Conservation (phyloP, 2,329 filamentous ascomycete species). For the Dryadomyces sulphureus region DNA sequence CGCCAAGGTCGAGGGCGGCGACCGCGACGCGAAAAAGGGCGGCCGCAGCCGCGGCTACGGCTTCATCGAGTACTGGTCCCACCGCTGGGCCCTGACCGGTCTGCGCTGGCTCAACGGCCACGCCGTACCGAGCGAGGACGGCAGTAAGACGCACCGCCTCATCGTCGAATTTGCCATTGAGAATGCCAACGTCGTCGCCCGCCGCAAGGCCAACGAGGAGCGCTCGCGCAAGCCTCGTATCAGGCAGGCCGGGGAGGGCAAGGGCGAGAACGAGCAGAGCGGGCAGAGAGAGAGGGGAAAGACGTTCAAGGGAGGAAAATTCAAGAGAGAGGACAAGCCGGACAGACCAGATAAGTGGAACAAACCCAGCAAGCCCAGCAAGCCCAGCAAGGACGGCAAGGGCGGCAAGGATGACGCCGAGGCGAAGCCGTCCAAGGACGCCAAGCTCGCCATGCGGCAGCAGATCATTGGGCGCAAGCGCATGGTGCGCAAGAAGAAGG, state of each 20-base stretch:
- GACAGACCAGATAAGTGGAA: background rate
- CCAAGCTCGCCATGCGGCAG: slow-evolving; percentile 36
- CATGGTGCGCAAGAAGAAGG: slow-evolving; percentile 58
- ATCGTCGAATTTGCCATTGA: slow-evolving; percentile 98
- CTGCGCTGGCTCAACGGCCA: slow-evolving; percentile 84
- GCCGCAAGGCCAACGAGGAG: slow-evolving; percentile 51
- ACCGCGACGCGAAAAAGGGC: background rate
- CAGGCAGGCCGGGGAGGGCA: slow-evolving; percentile 17
- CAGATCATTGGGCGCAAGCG: slow-evolving; percentile 79
- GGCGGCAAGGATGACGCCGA: slow-evolving; percentile 4
- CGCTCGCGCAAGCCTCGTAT: slow-evolving; percentile 16
- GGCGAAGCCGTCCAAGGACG: slow-evolving; percentile 14
- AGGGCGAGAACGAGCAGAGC: slow-evolving; percentile 12
- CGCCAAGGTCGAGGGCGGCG: slow-evolving; percentile 55
- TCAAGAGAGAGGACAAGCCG: background rate
- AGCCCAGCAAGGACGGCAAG: slow-evolving; percentile 2
- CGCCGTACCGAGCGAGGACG: slow-evolving; percentile 40
- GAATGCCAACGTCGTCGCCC: slow-evolving; percentile 86
- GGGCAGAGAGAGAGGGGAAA: slow-evolving; percentile 28
- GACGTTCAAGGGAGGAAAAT: background rate
- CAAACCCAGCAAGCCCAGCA: slow-evolving; percentile 8
- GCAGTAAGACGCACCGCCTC: slow-evolving; percentile 65
- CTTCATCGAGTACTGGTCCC: slow-evolving; percentile 91
- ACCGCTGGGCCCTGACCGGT: slow-evolving; percentile 89
- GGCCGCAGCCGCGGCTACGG: slow-evolving; percentile 76